Base-by-base conservation (phyloP, 2,329 filamentous ascomycete species). In the Trichoderma oligosporum region DNA sequence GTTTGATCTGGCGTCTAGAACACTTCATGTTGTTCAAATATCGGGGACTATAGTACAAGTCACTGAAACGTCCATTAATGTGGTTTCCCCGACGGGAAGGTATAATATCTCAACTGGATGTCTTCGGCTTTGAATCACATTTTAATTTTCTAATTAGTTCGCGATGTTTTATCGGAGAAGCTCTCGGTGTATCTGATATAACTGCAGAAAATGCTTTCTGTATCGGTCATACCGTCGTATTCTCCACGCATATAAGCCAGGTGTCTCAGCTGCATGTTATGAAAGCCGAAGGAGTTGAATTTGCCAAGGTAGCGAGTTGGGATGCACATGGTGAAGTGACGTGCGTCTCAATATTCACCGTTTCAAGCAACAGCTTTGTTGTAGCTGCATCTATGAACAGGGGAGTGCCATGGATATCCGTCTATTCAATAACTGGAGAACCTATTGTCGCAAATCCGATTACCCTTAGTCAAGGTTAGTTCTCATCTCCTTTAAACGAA, bases 1-100 rank as follows among this genome's bases (percentile, higher is more conserved):
- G 7, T 82, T 85, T 58, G 82, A 86, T 63, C 67, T 80, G 14
- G 69, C 70, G 2, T 79, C 76, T 4, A 73, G 78, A 42, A 87
- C 84, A 0, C 69, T 86, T 24, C 74, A 75, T 18, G 74, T 77
- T 11, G 66, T 68, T 3, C 70, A 73, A 29, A 64, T 71, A 9
- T 63, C 68, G 4, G 70, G 71, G 1, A 67, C 66, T 1, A 71
- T 80, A 4, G 67, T 83, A 2, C 84, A 87, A 63, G 72, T 85
- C 4, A 85, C 83, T 0, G 78, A 81, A 53, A 69, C 66, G 27
- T 72, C 65, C 16, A 68, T 80, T 2, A 76, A 75, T 7, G 63
- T 82, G 41, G 61, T 75, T 14, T 69, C 66, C 2, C 61, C 67
- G 3, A 62, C 62, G 4, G 67, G 70, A 58, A 73, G 69, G 77